Evolutionary conservation across 352 stramenopile genomes (phyloP).

Genomic region (Phytopythium sindhum): DNA sequence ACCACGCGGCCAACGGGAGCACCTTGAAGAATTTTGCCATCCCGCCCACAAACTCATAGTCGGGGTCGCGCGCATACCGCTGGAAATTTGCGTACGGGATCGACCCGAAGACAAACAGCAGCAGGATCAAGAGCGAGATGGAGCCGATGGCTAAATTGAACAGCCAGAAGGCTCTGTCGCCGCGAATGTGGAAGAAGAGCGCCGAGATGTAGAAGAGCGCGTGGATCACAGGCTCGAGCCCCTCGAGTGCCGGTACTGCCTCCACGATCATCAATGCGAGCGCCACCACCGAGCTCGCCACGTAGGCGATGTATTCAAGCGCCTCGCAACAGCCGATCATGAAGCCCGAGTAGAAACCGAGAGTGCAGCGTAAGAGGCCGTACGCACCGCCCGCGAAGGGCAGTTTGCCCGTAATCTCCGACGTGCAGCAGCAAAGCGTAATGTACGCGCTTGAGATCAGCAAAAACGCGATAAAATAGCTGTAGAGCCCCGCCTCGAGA

Average conservation of each 20-base stretch:
- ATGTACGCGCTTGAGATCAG: conserved; percentile 38
- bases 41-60: conserved; percentile 6
- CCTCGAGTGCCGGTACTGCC: background rate
- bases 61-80: background rate
- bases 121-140: conserved; percentile 27
- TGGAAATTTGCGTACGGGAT: conserved; percentile 26
- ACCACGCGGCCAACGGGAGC: conserved; percentile 17
- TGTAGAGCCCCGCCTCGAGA: conserved; percentile 33
- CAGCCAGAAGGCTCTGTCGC: conserved; percentile 34
- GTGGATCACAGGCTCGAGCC: conserved; percentile 26
- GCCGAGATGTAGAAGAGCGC: conserved; percentile 28
- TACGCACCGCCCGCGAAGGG: conserved; percentile 45
- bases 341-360: conserved; percentile 41
- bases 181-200: conserved; percentile 27
- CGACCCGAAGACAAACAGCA: conserved; percentile 37
- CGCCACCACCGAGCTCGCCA: conserved; percentile 25
- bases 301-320: conserved; percentile 47
- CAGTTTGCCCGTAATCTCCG: conserved; percentile 40
- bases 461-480: conserved; percentile 34
- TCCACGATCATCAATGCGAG: conserved; percentile 35
- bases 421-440: conserved; percentile 33
- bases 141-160: conserved; percentile 33
- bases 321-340: conserved; percentile 51
- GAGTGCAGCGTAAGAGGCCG: conserved; percentile 31
- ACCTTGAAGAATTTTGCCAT: conserved; percentile 6